Evolutionary conservation across 2,329 filamentous ascomycete species (phyloP).

Genomic region (Zopfia rhizophila): DNA sequence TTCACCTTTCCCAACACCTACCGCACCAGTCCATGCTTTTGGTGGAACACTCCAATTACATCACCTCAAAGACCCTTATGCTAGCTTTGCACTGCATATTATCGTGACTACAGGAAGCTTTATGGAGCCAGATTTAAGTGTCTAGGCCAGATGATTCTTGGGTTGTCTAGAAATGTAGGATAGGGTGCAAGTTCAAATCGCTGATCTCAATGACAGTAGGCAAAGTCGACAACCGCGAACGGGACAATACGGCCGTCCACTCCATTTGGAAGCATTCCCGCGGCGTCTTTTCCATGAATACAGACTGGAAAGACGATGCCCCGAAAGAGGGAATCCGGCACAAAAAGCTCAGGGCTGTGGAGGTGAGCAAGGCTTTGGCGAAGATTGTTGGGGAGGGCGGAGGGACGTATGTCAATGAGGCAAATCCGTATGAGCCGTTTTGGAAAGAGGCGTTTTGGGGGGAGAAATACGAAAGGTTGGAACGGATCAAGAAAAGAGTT

Average conservation of each 20-base stretch:
- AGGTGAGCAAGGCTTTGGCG: constrained; percentile 35
- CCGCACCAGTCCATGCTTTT: no score
- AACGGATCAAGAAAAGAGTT: constrained; percentile 23
- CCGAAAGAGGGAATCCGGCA: constrained; percentile 30
- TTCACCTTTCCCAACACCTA: not conserved
- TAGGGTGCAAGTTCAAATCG: not conserved
- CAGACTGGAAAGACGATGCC: constrained; percentile 41
- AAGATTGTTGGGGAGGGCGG: constrained; percentile 38
- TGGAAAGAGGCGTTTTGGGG: constrained; percentile 29
- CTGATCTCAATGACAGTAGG: constrained; percentile 33
- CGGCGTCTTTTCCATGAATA: constrained; percentile 36
- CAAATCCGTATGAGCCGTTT: constrained; percentile 23
- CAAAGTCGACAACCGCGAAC: constrained; percentile 35
- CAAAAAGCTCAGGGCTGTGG: constrained; percentile 32
- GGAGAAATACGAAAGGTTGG: constrained; percentile 21
- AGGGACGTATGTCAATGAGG: constrained; percentile 39
- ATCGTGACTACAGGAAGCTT: no score
- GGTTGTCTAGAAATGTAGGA: no score
- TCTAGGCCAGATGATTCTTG: no score
- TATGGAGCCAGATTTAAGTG: no score
- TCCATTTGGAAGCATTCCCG: constrained; percentile 36
- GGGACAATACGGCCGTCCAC: constrained; percentile 42
- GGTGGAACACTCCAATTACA: no score
- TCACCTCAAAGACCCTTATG: no score
- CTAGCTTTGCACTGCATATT: no score